phyloP scores from a whole-genome alignment of 164 flowering plant species.

The Annona squamosa region DNA sequence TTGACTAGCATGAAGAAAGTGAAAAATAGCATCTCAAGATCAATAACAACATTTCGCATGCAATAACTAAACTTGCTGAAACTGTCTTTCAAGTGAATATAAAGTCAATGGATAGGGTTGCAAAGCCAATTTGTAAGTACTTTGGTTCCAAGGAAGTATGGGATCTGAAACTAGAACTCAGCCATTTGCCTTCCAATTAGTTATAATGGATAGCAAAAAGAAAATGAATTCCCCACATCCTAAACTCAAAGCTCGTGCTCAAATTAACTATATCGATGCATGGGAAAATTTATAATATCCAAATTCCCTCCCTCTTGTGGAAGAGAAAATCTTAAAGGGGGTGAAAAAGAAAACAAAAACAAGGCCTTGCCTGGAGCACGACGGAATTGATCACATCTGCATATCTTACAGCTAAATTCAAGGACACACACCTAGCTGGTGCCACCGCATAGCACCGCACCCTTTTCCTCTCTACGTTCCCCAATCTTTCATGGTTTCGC shows the following conservation, averaged over 20 bases:
- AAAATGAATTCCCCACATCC: not conserved
- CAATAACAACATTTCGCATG: too few relatives aligned
- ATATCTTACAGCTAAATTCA: slow-evolving; percentile 72
- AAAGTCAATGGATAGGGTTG: not conserved
- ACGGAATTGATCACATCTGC: slow-evolving; percentile 70
- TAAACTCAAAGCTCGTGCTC: not conserved
- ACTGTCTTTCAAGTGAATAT: too few relatives aligned
- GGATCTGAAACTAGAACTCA: not conserved
- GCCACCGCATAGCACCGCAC: slow-evolving; percentile 65
- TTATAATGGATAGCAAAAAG: not conserved
- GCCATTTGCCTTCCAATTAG: not conserved
- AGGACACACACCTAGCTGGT: slow-evolving; percentile 58
- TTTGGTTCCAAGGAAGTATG: not conserved
- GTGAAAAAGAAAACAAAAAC: not conserved
- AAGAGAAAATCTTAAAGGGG: not conserved
- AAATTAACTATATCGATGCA: not conserved
- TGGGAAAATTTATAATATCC: not conserved
- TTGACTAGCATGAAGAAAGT: too few relatives aligned
- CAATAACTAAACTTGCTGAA: too few relatives aligned
- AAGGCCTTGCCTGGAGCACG: slow-evolving; percentile 55
- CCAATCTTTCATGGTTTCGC: slow-evolving; percentile 46
- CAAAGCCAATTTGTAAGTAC: not conserved
- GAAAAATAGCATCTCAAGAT: too few relatives aligned
- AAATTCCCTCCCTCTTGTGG: not conserved
- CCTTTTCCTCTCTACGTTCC: slow-evolving; percentile 47